These are phyloP conservation scores for Yamadazyma nakazawae DNA, from an alignment of 805 yeast species.

Conservation along the genomic window DNA sequence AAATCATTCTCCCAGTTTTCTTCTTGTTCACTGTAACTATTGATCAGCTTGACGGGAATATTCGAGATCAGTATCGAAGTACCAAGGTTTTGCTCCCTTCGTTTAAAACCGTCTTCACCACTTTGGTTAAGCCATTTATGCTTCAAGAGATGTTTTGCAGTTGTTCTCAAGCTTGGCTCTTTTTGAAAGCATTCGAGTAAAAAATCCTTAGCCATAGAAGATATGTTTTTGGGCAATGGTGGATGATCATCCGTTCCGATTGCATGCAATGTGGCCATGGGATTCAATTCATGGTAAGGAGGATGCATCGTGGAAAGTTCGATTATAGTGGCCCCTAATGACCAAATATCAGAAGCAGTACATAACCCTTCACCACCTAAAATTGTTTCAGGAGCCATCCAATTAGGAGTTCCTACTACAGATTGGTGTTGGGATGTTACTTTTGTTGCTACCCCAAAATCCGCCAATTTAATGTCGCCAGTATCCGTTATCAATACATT, in stretches of 20 bases:
- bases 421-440: constrained; percentile 37
- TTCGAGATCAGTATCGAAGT: background rate
- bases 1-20: constrained; percentile 38
- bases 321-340: constrained; percentile 90
- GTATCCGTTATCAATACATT: constrained; percentile 68
- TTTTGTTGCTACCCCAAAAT: constrained; percentile 90
- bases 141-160: constrained; percentile 51
- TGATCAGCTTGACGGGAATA: constrained; percentile 20
- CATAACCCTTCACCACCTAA: constrained; percentile 77
- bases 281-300: constrained; percentile 73
- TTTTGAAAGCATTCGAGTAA: constrained; percentile 67
- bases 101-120: background rate
- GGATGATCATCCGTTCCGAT: constrained; percentile 75
- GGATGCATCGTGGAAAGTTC: constrained; percentile 86
- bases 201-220: constrained; percentile 51
- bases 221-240: constrained; percentile 55
- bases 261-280: constrained; percentile 80
- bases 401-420: constrained; percentile 85
- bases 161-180: constrained; percentile 56
- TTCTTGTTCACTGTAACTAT: constrained; percentile 27
- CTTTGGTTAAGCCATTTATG: constrained; percentile 57
- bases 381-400: constrained; percentile 99
- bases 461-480: constrained; percentile 81
- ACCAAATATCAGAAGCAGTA: constrained; percentile 88
- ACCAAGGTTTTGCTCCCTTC: constrained; percentile 2